Conservation (phyloP, 2,329 filamentous ascomycete species). For the Macrophomina tecta region DNA sequence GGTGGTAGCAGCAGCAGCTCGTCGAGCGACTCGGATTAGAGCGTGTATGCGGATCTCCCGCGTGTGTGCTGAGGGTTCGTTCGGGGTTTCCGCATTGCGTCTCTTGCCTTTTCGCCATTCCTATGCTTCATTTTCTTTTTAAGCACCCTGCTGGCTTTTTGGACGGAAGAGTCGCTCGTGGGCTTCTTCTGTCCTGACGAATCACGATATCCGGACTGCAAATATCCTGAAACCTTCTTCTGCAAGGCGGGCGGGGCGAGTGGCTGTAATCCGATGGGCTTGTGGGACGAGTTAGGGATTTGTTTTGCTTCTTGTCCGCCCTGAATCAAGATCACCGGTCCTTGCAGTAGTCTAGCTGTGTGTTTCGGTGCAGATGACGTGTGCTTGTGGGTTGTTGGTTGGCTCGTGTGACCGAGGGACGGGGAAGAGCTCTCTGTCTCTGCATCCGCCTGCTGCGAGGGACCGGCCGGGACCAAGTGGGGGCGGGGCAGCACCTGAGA, state of each 20-base stretch:
- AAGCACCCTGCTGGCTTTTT: too few relatives aligned
- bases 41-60: too few relatives aligned
- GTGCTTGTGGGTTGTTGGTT: not conserved
- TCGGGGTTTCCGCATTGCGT: too few relatives aligned
- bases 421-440: not conserved
- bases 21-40: conserved; percentile 45
- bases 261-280: conserved; percentile 3
- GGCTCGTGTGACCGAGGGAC: not conserved
- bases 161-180: too few relatives aligned
- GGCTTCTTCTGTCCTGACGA: not conserved
- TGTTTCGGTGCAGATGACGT: not conserved
- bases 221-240: not conserved
- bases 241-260: not conserved
- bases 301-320: too few relatives aligned
- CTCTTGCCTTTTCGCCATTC: not conserved
- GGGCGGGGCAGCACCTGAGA: conserved; percentile 5
- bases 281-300: not conserved
- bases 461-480: not conserved
- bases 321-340: not conserved
- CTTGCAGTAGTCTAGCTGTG: not conserved
- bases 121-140: too few relatives aligned
- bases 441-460: too few relatives aligned
- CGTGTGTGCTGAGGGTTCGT: too few relatives aligned
- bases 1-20: conserved; percentile 39
- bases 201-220: conserved; percentile 9